These are phyloP conservation scores for Colletotrichum sp. DNA, from an alignment of 2,329 filamentous ascomycete species.

Conservation along the genomic window DNA sequence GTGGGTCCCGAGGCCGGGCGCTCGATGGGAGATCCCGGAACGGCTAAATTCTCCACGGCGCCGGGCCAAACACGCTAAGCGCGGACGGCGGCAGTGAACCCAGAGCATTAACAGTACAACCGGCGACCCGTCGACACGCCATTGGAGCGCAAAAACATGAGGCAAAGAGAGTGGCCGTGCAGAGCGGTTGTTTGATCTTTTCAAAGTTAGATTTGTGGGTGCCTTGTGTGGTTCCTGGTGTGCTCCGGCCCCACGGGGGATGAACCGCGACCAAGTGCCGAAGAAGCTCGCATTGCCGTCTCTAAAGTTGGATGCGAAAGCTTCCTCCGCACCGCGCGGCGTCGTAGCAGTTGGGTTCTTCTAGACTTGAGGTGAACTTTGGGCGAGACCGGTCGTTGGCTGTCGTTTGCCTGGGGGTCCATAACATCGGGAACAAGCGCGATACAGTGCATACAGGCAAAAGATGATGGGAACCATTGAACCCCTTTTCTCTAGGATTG, in stretches of 20 bases:
- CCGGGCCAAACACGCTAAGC: not conserved
- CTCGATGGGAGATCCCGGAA: not conserved
- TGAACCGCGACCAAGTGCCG: not conserved
- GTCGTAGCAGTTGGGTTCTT: not conserved
- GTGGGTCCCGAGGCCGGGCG: not conserved
- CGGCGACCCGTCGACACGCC: not conserved
- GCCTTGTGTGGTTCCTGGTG: not conserved
- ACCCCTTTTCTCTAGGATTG: not conserved
- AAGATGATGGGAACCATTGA: not conserved
- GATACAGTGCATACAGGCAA: not conserved
- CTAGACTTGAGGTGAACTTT: not conserved
- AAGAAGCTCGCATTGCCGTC: not conserved
- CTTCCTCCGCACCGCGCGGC: not conserved
- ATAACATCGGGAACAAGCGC: not conserved
- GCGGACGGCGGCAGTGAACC: not conserved
- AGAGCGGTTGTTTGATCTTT: not conserved
- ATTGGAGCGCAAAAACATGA: not conserved
- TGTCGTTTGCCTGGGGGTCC: not conserved
- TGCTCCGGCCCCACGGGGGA: not conserved
- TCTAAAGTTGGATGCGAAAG: not conserved
- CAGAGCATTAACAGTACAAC: not conserved
- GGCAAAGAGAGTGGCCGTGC: not conserved
- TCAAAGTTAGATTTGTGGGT: not conserved
- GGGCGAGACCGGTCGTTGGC: not conserved
- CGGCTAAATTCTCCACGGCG: not conserved